Conservation (phyloP, 768 basidiomycete genomes). For the Auricularia sp. region DNA sequence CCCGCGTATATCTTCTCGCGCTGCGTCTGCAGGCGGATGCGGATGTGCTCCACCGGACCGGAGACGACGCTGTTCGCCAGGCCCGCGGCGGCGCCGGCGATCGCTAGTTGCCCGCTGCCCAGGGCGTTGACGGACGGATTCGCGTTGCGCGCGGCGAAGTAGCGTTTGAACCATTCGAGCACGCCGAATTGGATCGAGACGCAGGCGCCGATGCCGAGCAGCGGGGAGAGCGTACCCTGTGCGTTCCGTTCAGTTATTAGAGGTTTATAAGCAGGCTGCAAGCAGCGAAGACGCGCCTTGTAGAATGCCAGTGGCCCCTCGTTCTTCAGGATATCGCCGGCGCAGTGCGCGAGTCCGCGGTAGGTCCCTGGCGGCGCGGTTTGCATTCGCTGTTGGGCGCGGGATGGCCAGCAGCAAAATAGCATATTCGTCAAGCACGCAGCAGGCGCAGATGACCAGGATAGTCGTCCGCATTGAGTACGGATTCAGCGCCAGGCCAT, state of each 20-base stretch:
- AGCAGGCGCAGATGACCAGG: no score
- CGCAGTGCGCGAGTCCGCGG: slow-evolving; percentile 78
- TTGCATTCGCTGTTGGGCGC: slow-evolving; percentile 69
- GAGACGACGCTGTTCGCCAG: slow-evolving; percentile 87
- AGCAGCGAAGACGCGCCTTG: slow-evolving; percentile 45
- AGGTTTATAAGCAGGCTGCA: neutral
- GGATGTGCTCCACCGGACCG: slow-evolving; percentile 96
- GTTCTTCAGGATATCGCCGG: slow-evolving; percentile 79
- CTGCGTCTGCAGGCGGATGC: slow-evolving; percentile 92
- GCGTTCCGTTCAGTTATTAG: neutral
- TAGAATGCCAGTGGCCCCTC: slow-evolving; percentile 93
- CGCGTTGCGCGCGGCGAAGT: slow-evolving; percentile 55
- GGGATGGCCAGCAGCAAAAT: no score
- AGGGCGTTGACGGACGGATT: no score
- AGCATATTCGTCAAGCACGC: no score
- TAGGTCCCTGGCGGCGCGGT: slow-evolving; percentile 87
- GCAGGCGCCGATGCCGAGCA: slow-evolving; percentile 87
- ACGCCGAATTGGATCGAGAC: slow-evolving; percentile 95
- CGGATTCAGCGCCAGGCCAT: no score
- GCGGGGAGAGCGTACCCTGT: slow-evolving; percentile 82
- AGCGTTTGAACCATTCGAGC: slow-evolving; percentile 76
- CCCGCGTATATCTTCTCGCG: slow-evolving; percentile 70
- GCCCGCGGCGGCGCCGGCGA: slow-evolving; percentile 76
- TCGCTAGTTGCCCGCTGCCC: slow-evolving; percentile 46
- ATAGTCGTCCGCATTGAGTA: no score